A percentile compares a stretch with the other conserved stretches of the same genome.
Evolutionary conservation across 768 basidiomycete species (phyloP).

Genomic region (Podaxis rugospora): DNA sequence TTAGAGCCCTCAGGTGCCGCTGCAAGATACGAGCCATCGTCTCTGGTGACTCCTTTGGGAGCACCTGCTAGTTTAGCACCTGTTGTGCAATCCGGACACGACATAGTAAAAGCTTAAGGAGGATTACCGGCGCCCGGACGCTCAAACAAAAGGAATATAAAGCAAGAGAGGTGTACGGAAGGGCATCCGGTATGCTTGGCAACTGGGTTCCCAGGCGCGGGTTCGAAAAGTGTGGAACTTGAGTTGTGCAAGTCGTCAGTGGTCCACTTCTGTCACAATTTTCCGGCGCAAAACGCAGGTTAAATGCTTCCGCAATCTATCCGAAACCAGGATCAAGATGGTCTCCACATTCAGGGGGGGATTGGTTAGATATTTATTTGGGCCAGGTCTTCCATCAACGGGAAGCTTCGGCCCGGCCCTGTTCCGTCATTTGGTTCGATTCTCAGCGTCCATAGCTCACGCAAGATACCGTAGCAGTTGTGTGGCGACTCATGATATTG

Average conservation of each 20-base stretch:
- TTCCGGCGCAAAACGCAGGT: too few species aligned
- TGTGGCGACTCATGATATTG: not conserved
- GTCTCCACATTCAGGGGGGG: too few species aligned
- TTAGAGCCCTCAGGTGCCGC: slow-evolving; percentile 19
- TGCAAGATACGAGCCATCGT: slow-evolving; percentile 38
- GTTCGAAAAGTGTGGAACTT: too few species aligned
- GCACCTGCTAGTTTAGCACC: slow-evolving; percentile 41
- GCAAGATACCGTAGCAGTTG: not conserved
- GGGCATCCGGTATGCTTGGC: too few species aligned
- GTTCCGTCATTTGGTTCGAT: not conserved
- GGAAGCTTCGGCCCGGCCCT: not conserved
- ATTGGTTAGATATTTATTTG: not conserved
- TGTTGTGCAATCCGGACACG: slow-evolving; percentile 39
- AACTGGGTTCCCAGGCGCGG: too few species aligned
- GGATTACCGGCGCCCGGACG: not conserved
- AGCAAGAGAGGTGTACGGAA: not conserved
- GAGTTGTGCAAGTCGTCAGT: too few species aligned
- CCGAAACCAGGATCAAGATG: too few species aligned
- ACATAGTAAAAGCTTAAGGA: slow-evolving; percentile 19
- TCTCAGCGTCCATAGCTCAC: not conserved
- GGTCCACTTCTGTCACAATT: too few species aligned
- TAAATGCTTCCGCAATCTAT: too few species aligned
- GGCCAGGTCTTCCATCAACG: not conserved
- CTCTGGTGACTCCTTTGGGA: slow-evolving; percentile 34
- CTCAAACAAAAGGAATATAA: not conserved